phyloP scores from a whole-genome alignment of 2,329 filamentous ascomycete genomes.

The Colletotrichum spinosum region DNA sequence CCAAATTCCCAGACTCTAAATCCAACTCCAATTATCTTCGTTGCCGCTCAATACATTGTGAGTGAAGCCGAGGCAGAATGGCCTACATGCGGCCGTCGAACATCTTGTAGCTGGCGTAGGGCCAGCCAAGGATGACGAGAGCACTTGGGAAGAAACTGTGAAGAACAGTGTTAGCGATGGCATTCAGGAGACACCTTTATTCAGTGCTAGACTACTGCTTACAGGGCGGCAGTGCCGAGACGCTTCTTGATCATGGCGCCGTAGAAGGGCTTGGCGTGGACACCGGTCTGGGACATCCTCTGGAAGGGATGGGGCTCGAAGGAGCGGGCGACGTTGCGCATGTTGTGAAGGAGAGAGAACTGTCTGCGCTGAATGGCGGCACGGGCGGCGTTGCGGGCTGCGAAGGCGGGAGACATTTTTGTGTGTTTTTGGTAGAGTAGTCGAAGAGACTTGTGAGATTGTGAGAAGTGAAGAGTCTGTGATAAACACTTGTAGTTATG shows the following conservation, averaged over 20 bases:
- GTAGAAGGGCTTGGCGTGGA: constrained; percentile 50
- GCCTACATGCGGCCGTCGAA: constrained; percentile 32
- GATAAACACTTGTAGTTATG: constrained; percentile 29
- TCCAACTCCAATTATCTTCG: constrained; percentile 4
- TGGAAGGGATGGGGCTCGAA: constrained; percentile 54
- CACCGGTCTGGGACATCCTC: constrained; percentile 46
- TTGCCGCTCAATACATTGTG: constrained; percentile 4
- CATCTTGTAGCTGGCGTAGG: constrained; percentile 24
- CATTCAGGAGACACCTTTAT: too few relatives aligned
- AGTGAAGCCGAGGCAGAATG: background rate
- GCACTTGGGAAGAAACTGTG: constrained; percentile 20
- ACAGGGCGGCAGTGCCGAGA: constrained; percentile 47
- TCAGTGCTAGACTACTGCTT: constrained; percentile 39
- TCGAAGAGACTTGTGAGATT: constrained; percentile 23
- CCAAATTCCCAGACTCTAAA: constrained; percentile 19
- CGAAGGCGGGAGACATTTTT: constrained; percentile 48
- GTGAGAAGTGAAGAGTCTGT: constrained; percentile 15
- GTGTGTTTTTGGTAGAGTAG: constrained; percentile 29
- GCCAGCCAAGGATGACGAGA: constrained; percentile 35
- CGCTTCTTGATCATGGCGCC: constrained; percentile 48
- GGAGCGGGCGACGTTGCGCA: constrained; percentile 49
- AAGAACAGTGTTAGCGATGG: constrained; percentile 7
- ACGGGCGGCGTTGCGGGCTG: constrained; percentile 46
- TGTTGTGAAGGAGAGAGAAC: constrained; percentile 50
- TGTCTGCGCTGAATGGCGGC: constrained; percentile 42